A percentile compares a stretch with the other conserved stretches of the same genome.
These are phyloP conservation scores for Vitis vinifera DNA, from an alignment of 164 flowering plant genomes.

Conservation along the genomic window ASM3070453v1 NC_081812.1:2987501-2988000, in stretches of 20 bases:
- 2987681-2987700: background rate
- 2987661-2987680: background rate
- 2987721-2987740: background rate
- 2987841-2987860: slow-evolving; percentile 66
- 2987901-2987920: background rate
- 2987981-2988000: too few relatives aligned
- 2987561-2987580: too few relatives aligned
- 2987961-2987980: too few relatives aligned
- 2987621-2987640: too few relatives aligned
- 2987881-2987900: slow-evolving; percentile 81
- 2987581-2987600: too few relatives aligned
- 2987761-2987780: background rate
- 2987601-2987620: too few relatives aligned
- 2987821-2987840: slow-evolving; percentile 60
- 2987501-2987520: too few relatives aligned
- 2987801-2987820: slow-evolving; percentile 64
- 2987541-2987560: too few relatives aligned
- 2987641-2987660: too few relatives aligned
- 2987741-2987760: background rate
- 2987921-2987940: background rate
- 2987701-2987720: background rate
- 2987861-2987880: slow-evolving; percentile 74
- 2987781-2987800: slow-evolving; percentile 80
- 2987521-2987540: too few relatives aligned
- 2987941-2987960: background rate